These are phyloP conservation scores for Epichloe sibirici DNA, from an alignment of 2,329 filamentous ascomycete species.

Conservation along the genomic window DNA sequence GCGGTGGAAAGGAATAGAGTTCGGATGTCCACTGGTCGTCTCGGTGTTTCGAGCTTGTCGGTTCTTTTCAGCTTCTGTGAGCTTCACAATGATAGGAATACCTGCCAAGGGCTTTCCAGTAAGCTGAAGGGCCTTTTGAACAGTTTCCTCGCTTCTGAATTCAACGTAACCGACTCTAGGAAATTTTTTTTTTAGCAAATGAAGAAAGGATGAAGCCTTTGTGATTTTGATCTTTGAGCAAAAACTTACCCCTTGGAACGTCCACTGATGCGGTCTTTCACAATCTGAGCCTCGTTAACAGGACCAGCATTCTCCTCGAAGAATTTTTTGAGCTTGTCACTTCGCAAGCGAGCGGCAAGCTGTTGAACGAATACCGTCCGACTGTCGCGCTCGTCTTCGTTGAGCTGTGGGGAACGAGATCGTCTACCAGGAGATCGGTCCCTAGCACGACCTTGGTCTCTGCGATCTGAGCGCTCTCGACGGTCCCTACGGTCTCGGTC, in stretches of 20 bases:
- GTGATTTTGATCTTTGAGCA: neutral
- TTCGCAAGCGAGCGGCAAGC: slow-evolving; percentile 84
- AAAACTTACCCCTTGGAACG: slow-evolving; percentile 83
- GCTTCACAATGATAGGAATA: slow-evolving; percentile 95
- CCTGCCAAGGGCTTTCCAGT: slow-evolving; percentile 97
- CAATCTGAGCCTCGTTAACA: slow-evolving; percentile 95
- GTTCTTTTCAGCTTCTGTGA: slow-evolving; percentile 99
- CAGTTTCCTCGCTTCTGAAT: slow-evolving; percentile 92
- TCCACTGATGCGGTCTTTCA: slow-evolving; percentile 92
- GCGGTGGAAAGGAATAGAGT: slow-evolving; percentile 88
- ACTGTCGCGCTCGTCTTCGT: slow-evolving; percentile 91
- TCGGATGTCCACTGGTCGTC: slow-evolving; percentile 53
- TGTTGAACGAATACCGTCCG: slow-evolving; percentile 98
- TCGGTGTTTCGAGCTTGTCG: slow-evolving; percentile 83
- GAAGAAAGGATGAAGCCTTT: too few relatives aligned
- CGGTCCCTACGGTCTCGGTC: slow-evolving; percentile 39
- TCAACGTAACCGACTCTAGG: slow-evolving; percentile 94
- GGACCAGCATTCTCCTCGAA: slow-evolving; percentile 92
- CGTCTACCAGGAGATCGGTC: slow-evolving; percentile 32
- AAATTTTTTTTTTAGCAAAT: too few relatives aligned
- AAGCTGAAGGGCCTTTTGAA: slow-evolving; percentile 87
- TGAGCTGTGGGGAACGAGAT: slow-evolving; percentile 57
- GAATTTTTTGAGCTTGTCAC: slow-evolving; percentile 86
- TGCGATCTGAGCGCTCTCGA: slow-evolving; percentile 34
- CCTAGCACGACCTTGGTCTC: slow-evolving; percentile 40